Evolutionary conservation across 2,329 filamentous ascomycete species (phyloP).

Genomic region (Zasmidium cellare): DNA sequence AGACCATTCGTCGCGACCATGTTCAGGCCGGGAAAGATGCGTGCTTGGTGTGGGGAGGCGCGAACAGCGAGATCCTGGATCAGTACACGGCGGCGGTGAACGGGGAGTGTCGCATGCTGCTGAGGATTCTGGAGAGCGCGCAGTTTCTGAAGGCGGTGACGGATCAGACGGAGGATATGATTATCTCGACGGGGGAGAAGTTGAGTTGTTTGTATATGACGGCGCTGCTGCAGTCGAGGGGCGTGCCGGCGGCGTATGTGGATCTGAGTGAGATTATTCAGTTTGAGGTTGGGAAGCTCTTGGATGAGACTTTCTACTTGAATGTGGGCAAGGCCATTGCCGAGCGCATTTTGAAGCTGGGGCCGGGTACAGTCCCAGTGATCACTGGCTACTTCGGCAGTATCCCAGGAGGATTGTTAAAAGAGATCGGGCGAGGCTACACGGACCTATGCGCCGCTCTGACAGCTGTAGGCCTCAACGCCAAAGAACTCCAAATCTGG

Average conservation of each 20-base stretch:
- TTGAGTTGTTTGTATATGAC: constrained; percentile 92
- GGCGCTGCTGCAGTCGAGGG: constrained; percentile 74
- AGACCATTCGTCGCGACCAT: constrained; percentile 82
- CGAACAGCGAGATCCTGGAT: constrained; percentile 44
- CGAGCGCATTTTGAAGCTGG: constrained; percentile 44
- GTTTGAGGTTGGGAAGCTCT: constrained; percentile 47
- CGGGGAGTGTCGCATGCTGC: constrained; percentile 75
- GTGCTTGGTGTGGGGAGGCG: constrained; percentile 20
- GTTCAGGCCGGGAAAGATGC: constrained; percentile 64
- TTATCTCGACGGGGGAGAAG: constrained; percentile 95
- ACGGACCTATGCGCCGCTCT: constrained; percentile 94
- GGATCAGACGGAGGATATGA: constrained; percentile 60
- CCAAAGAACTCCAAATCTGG: constrained; percentile 92
- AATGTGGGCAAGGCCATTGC: constrained; percentile 43
- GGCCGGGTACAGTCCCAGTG: constrained; percentile 48
- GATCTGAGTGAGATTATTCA: constrained; percentile 83
- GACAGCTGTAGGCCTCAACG: constrained; percentile 82
- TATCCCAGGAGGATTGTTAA: constrained; percentile 85
- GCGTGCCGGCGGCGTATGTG: constrained; percentile 83
- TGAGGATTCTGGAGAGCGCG: constrained; percentile 69
- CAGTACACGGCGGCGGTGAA: constrained; percentile 67
- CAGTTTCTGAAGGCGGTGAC: constrained; percentile 57
- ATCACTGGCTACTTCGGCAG: constrained; percentile 91
- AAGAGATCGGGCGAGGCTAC: constrained; percentile 91
- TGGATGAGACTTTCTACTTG: constrained; percentile 50